Conservation (phyloP, 2,329 filamentous ascomycete species). For the Penicillium italicum region DNA sequence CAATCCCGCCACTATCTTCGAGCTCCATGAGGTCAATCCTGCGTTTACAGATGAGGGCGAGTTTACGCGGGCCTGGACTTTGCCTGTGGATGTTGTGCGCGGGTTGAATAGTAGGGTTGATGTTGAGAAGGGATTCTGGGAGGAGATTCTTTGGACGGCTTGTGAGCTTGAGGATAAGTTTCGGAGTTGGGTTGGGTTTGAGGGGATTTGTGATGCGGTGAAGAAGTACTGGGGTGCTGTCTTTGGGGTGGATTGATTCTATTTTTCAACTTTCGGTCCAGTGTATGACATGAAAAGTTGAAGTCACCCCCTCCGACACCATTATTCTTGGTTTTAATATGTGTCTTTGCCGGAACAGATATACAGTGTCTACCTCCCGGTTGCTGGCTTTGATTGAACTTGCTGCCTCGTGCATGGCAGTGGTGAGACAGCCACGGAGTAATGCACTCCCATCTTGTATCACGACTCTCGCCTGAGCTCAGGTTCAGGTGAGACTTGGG, state of each 20-base stretch:
- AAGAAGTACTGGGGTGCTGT: conserved; percentile 34
- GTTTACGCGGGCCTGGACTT: conserved; percentile 34
- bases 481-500: no score
- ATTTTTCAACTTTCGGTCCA: background rate
- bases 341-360: background rate
- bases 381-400: background rate
- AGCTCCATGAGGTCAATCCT: conserved; percentile 25
- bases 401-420: background rate
- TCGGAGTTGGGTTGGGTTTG: conserved; percentile 29
- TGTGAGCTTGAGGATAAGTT: conserved; percentile 38
- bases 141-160: conserved; percentile 37
- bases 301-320: background rate
- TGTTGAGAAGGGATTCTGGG: conserved; percentile 39
- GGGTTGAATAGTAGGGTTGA: conserved; percentile 30
- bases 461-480: no score
- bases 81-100: conserved; percentile 28
- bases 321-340: background rate
- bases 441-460: background rate
- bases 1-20: conserved; percentile 38
- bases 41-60: conserved; percentile 30
- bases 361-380: background rate
- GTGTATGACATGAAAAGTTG: background rate
- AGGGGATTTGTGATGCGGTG: conserved; percentile 33
- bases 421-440: background rate
- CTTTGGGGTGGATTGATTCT: conserved; percentile 12